Evolutionary conservation across 257 asterid genomes (phyloP).

Genomic region (Verbena officinalis): DNA sequence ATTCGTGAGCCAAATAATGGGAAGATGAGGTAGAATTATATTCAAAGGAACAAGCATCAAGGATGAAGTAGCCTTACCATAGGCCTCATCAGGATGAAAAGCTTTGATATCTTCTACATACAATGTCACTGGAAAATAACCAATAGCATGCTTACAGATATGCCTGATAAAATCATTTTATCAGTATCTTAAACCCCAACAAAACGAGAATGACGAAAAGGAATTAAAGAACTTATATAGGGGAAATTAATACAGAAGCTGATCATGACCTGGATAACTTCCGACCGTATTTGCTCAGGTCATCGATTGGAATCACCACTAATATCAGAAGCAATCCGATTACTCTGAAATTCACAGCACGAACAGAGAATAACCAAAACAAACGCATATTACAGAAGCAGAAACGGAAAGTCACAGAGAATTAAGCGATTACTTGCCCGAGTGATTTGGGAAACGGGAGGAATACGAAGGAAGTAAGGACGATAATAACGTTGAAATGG

Average conservation of each 20-base stretch:
- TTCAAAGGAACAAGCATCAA: not conserved
- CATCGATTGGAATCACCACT: conserved; percentile 73
- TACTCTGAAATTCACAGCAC: conserved; percentile 48
- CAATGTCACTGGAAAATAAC: conserved; percentile 85
- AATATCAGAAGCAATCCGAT: conserved; percentile 65
- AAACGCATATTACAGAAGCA: no score
- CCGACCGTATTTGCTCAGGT: conserved; percentile 67
- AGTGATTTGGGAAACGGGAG: conserved; percentile 67
- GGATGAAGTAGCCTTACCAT: conserved; percentile 51
- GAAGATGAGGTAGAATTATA: no score
- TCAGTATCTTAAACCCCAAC: conserved; percentile 18
- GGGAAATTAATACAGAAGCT: no score
- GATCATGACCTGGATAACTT: conserved; percentile 72
- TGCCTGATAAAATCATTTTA: conserved; percentile 61
- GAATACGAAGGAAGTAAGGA: conserved; percentile 60
- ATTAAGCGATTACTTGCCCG: conserved; percentile 45
- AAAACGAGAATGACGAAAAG: not conserved
- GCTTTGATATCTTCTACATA: conserved; percentile 89
- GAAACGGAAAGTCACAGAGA: not conserved
- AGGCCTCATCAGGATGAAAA: conserved; percentile 91
- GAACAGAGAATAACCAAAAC: conserved; percentile 12
- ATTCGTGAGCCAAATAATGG: no score
- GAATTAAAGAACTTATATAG: no score
- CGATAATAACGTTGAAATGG: conserved; percentile 51
- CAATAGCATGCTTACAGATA: conserved; percentile 82